Evolutionary conservation across 352 stramenopile genomes (phyloP).

Genomic region (Phytophthora multivora): DNA sequence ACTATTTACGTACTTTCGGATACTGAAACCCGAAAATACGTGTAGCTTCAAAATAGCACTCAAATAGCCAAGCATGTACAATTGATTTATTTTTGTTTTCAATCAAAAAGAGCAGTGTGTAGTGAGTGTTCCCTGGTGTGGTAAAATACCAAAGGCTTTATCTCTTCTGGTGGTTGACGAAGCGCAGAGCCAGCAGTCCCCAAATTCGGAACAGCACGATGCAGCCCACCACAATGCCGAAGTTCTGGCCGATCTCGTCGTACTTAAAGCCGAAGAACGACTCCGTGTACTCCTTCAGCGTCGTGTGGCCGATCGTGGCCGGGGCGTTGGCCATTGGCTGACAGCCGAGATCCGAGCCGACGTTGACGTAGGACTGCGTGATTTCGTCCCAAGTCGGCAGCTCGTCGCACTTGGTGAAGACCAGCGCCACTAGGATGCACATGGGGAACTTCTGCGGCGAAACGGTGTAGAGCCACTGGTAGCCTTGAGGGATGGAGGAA

Average conservation of each 20-base stretch:
- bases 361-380: background rate
- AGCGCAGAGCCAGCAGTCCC: constrained; percentile 35
- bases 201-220: constrained; percentile 36
- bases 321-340: constrained; percentile 2
- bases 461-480: constrained; percentile 22
- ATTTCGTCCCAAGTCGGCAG: constrained; percentile 14
- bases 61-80: background rate
- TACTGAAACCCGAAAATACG: too few relatives aligned
- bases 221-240: constrained; percentile 23
- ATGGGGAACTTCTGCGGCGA: constrained; percentile 23
- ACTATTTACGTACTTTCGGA: too few relatives aligned
- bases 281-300: constrained; percentile 29
- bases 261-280: constrained; percentile 29
- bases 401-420: constrained; percentile 26
- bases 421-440: constrained; percentile 20
- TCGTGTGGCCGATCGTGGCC: background rate
- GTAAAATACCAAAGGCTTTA: constrained; percentile 13
- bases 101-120: too few relatives aligned
- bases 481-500: constrained; percentile 13
- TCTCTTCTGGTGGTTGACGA: constrained; percentile 43
- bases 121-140: too few relatives aligned
- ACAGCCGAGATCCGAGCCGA: constrained; percentile 6
- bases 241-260: constrained; percentile 23
- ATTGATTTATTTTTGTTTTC: background rate
- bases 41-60: too few relatives aligned